Percentiles rank a stretch among this genome's conserved stretches.
Evolutionary conservation across 768 basidiomycete species (phyloP).

Genomic region (Rhizopogon vulgaris): DNA sequence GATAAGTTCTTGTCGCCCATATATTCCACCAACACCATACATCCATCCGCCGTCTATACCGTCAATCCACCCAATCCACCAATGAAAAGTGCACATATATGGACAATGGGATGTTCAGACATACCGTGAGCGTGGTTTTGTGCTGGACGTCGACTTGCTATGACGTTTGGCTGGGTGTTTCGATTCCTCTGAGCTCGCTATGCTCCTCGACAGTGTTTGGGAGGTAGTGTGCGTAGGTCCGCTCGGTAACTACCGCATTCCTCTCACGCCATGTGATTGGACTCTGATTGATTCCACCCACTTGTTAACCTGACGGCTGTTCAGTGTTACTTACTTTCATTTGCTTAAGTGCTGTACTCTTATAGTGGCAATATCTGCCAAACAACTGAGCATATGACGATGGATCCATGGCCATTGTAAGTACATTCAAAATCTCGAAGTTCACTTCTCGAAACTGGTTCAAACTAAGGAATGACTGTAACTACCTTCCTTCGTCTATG

Average conservation of each 20-base stretch:
- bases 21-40: slow-evolving; percentile 24
- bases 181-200: slow-evolving; percentile 17
- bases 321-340: too few relatives aligned
- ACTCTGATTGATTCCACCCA: too few relatives aligned
- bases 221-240: slow-evolving; percentile 8
- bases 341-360: too few relatives aligned
- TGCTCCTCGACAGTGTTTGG: slow-evolving; percentile 4
- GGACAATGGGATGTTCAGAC: slow-evolving; percentile 15
- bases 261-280: slow-evolving; percentile 14
- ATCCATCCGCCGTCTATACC: slow-evolving; percentile 29
- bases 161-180: slow-evolving; percentile 32
- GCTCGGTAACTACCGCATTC: slow-evolving; percentile 16
- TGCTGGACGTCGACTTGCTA: slow-evolving; percentile 32
- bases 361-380: too few relatives aligned
- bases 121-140: slow-evolving; percentile 35
- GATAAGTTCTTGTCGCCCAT: slow-evolving; percentile 11
- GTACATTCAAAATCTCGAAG: too few relatives aligned
- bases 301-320: too few relatives aligned
- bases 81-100: slow-evolving; percentile 6
- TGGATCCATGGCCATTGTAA: too few relatives aligned
- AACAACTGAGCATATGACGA: too few relatives aligned
- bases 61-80: slow-evolving; percentile 20
- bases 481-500: too few relatives aligned
- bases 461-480: too few relatives aligned
- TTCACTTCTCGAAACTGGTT: too few relatives aligned